Evolutionary conservation across 1,139 yeast genomes (phyloP), one percentile per base, ranked within the genome.

Genomic region (Geotrichum carabidarum): DNA sequence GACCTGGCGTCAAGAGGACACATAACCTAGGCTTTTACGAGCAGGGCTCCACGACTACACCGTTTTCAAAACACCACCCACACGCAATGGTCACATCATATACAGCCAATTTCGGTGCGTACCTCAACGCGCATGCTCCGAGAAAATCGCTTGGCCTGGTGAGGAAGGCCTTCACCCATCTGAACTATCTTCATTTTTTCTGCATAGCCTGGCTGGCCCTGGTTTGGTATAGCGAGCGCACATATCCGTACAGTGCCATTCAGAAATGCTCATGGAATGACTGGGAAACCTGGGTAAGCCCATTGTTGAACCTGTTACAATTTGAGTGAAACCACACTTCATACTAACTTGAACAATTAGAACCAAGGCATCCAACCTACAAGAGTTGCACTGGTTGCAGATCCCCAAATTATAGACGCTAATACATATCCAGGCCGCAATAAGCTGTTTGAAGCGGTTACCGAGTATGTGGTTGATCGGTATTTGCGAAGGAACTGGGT

Each of bases 401-500:
- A 93, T 67, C 98, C 98, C 0, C 98, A 93, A 67, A 76, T 93
- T 42, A 86, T 91, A 61, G 98, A 93, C 65, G 83, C 76, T 49
- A 80, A 84, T 65, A 82, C 93, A 0, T 80, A 80, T 60, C 77
- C 78, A 0, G 69, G 71, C 6, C 67, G 78, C 8, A 65, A 67
- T 15, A 38, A 60, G 40, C 42, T 64, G n/a, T 58, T 72, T 8
- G 58, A 71, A 55, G 50, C 62, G 40, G 51, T 74, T 15, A 70
- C 78, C 1, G 64, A 70, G 54, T 64, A 65, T 55, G 62, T 81
- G 51, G 78, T 84, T 30, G 99, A 93, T 67, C 82, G 85, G 61
- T 91, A 89, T 65, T 82, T 90, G 57, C 83, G 81, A 60, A 75
- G 94, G 58, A 90, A 91, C 65, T 86, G 90, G 78, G 78, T 78